A percentile compares a stretch with the other conserved stretches of the same genome.
phyloP scores from a whole-genome alignment of 2,329 filamentous ascomycete genomes.

The Botrytis medusae region DNA sequence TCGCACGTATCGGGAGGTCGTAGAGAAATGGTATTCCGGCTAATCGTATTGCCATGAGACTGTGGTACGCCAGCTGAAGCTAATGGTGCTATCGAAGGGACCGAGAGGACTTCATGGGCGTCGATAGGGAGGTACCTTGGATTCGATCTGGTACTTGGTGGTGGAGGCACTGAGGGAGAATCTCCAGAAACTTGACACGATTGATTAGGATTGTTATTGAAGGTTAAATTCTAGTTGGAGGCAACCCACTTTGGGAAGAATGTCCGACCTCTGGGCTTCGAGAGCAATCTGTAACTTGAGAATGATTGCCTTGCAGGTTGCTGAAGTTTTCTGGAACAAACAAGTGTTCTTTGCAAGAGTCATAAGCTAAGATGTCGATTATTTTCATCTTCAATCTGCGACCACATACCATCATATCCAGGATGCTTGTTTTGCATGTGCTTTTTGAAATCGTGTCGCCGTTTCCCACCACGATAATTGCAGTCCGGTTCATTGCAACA shows the following conservation, averaged over 20 bases:
- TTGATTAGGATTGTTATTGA: not conserved
- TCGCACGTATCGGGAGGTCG: not conserved
- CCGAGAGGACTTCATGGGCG: not conserved
- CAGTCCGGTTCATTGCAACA: conserved; percentile 20
- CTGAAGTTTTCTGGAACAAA: conserved; percentile 20
- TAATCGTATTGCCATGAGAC: not conserved
- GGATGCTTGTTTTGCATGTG: conserved; percentile 21
- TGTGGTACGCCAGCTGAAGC: not conserved
- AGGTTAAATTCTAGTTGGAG: not conserved
- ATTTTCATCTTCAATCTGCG: too few relatives aligned
- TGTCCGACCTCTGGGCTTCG: not conserved
- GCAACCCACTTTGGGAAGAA: not conserved
- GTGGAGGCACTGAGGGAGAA: not conserved
- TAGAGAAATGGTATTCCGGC: not conserved
- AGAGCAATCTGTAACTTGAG: not conserved
- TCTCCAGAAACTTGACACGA: not conserved
- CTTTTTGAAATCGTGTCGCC: conserved; percentile 16
- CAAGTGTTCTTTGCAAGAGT: conserved; percentile 10
- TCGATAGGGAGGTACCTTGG: not conserved
- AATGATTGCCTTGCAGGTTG: conserved; percentile 5
- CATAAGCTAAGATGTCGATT: not conserved
- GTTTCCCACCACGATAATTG: conserved; percentile 20
- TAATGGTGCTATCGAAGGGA: not conserved
- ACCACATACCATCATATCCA: conserved; percentile 18
- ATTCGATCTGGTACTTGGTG: not conserved